Percentiles rank a stretch among this genome's conserved stretches.
Evolutionary conservation across 176 grass and related monocot genomes (phyloP).

Genomic region (Oryza rufipogon): DNA sequence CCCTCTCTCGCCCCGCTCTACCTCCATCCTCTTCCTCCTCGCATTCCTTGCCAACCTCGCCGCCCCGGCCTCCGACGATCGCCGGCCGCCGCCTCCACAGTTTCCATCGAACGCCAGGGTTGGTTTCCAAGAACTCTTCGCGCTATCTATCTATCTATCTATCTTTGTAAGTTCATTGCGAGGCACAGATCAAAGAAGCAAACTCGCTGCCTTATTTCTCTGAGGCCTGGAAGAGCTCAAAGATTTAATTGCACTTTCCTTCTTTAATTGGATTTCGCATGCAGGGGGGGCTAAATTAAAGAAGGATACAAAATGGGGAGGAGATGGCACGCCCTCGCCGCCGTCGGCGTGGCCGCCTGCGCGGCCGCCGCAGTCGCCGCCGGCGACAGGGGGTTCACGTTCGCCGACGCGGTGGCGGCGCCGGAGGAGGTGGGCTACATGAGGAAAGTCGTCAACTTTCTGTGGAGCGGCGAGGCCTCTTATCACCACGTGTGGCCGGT

Average conservation of each 20-base stretch:
- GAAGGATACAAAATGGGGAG: neutral
- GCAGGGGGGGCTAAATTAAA: too few species aligned
- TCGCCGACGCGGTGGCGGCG: neutral
- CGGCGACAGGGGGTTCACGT: neutral
- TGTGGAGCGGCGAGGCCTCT: neutral
- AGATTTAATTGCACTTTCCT: neutral
- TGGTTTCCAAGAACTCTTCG: neutral
- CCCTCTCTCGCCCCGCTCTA: neutral
- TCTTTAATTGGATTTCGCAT: neutral
- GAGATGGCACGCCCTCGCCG: neutral
- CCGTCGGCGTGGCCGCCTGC: neutral
- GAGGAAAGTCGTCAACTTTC: neutral
- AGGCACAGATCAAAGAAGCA: neutral
- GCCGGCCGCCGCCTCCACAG: neutral
- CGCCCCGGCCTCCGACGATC: too few species aligned
- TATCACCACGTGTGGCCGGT: conserved; percentile 54
- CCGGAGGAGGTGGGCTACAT: conserved; percentile 7
- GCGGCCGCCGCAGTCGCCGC: neutral
- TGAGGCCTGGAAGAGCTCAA: neutral
- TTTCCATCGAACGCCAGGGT: neutral
- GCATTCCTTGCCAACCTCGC: neutral
- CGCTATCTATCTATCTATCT: too few species aligned
- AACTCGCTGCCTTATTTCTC: neutral
- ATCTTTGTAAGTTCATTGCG: neutral
- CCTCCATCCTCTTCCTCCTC: neutral